A percentile compares a stretch with the other conserved stretches of the same genome.
These are phyloP conservation scores for Didymella arachidicola DNA, from an alignment of 2,329 filamentous ascomycete species.

Conservation along the genomic window DNA sequence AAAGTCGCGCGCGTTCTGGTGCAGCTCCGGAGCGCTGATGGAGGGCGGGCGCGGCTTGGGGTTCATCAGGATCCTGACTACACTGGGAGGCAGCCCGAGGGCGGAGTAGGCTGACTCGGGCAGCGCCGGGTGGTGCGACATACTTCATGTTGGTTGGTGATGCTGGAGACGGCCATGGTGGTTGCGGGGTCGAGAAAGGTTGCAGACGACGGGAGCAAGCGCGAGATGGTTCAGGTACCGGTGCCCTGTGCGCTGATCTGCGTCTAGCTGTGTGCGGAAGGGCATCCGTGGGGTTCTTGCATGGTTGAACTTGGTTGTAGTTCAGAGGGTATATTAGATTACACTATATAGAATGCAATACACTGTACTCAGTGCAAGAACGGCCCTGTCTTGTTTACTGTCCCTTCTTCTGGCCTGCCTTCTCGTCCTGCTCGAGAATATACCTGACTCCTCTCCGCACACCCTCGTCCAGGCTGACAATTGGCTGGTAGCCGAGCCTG, in stretches of 20 bases:
- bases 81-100: constrained; percentile 42
- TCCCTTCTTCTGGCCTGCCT: constrained; percentile 46
- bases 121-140: constrained; percentile 40
- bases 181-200: constrained; percentile 20
- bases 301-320: not conserved
- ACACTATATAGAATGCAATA: constrained; percentile 20
- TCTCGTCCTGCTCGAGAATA: constrained; percentile 46
- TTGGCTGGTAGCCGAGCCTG: constrained; percentile 72
- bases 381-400: constrained; percentile 30
- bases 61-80: constrained; percentile 44
- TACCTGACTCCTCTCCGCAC: constrained; percentile 56
- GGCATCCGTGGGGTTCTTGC: not conserved
- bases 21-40: constrained; percentile 42
- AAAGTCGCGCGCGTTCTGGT: constrained; percentile 38
- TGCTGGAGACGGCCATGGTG: constrained; percentile 31
- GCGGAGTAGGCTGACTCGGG: constrained; percentile 48
- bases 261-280: constrained; percentile 12
- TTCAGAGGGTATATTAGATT: constrained; percentile 23
- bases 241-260: constrained; percentile 13
- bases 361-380: not conserved
- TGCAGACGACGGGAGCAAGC: constrained; percentile 13
- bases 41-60: constrained; percentile 38
- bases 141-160: constrained; percentile 36
- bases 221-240: constrained; percentile 5
- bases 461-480: constrained; percentile 72